Base-by-base conservation (phyloP, 768 basidiomycete genomes). In the Gloeopeniophorella convolvens region DNA sequence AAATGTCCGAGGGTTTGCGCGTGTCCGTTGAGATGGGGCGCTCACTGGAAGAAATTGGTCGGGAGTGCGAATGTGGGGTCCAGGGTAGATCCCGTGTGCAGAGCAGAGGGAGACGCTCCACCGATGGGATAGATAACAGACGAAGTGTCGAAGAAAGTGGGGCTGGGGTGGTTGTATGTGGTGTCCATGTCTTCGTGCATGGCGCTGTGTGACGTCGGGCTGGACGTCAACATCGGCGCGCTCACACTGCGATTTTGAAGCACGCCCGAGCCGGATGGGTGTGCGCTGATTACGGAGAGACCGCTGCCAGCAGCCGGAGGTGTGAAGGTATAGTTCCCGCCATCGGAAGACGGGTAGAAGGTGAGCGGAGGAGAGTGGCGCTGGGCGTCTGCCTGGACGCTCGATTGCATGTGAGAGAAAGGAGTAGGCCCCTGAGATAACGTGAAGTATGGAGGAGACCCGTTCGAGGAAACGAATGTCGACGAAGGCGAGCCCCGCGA, bases 401-500 rank as follows among this genome's bases (percentile, higher is more conserved):
- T 50, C 2, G 51, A 15, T 16, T 51, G 54, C 10, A 53, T 32
- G 34, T 47, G 50, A 18, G 50, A 20, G 31, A 54, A 56, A 7
- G 54, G 54, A 3, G 45, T 47, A 24, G 54, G 54, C 27, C 51
- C 50, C 26, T 54, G 54, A 20, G 54, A 51, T 8, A 52, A 36
- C 2, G 54, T 30, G 16, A 56, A 56, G 39, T 54, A 56, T 21
- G 46, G 45, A 9, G 55, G 55, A 2, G 55, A 54, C 6, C 47
- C 52, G n/a, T 45, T 44, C 20, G 55, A 45, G 33, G 51, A 48
- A 32, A 54, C 39, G 6, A 47, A 23, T 20, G 51, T 46, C 20
- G 55, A 56, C 32, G 56, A 56, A 27, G 56, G 56, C 2, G 56
- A 57, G 8, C 48, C 36, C 23, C 48, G 44, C 16, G 54, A 56